A percentile compares a stretch with the other conserved stretches of the same genome.
Evolutionary conservation across 352 stramenopile species (phyloP).

Genomic region (Globisporangium echinulatum): DNA sequence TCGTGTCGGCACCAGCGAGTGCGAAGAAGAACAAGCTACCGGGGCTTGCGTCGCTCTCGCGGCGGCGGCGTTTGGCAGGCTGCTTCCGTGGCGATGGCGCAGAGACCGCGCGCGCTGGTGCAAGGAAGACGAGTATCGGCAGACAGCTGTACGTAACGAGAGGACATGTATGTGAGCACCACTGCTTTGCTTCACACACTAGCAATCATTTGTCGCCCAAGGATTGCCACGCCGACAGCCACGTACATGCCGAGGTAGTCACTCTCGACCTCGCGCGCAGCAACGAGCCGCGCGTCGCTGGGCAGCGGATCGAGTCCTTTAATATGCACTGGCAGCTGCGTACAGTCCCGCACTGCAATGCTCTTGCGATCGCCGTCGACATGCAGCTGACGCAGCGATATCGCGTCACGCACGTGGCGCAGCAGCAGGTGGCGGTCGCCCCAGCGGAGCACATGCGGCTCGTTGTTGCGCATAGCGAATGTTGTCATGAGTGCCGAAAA

Average conservation of each 20-base stretch:
- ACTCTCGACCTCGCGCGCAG: slow-evolving; percentile 32
- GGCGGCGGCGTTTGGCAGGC: neutral
- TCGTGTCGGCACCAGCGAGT: neutral
- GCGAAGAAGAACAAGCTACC: slow-evolving; percentile 10
- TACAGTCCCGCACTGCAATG: neutral
- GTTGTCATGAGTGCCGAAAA: no score
- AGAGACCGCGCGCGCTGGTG: neutral
- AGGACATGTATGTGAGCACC: neutral
- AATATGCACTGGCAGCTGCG: slow-evolving; percentile 2
- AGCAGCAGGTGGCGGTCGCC: slow-evolving; percentile 8
- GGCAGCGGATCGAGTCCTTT: slow-evolving; percentile 14
- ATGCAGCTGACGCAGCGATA: slow-evolving; percentile 10
- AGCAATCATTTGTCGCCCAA: neutral
- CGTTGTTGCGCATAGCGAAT: neutral
- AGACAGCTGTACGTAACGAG: neutral
- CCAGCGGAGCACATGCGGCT: slow-evolving; percentile 3
- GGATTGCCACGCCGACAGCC: neutral
- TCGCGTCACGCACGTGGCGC: slow-evolving; percentile 6
- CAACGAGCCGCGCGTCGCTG: slow-evolving; percentile 24
- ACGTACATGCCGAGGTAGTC: slow-evolving; percentile 31
- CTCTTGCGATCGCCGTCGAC: slow-evolving; percentile 9
- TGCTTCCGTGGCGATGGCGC: neutral
- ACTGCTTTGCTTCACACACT: neutral
- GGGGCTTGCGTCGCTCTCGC: neutral
- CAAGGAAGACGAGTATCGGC: slow-evolving; percentile 11